These are phyloP conservation scores for Colletotrichum paranaense DNA, from an alignment of 2,329 filamentous ascomycete species.

Conservation along the genomic window DNA sequence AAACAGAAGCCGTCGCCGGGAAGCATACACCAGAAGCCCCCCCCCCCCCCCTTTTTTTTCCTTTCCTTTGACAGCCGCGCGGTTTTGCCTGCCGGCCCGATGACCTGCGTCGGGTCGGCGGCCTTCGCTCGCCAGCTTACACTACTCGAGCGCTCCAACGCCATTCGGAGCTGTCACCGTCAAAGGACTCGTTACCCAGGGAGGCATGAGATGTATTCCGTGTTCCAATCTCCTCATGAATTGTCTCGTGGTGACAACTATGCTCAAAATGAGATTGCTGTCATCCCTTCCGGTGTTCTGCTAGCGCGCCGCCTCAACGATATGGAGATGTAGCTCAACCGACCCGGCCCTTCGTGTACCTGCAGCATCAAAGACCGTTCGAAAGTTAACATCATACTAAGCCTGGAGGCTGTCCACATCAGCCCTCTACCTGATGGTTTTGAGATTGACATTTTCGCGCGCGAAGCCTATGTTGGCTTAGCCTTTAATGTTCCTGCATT, in stretches of 20 bases:
- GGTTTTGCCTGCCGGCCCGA: neutral
- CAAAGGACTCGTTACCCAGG: neutral
- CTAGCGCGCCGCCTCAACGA: neutral
- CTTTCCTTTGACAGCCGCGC: neutral
- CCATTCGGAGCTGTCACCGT: neutral
- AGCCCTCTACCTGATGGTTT: neutral
- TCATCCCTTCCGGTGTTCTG: neutral
- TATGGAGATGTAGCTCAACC: neutral
- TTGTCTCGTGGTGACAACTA: neutral
- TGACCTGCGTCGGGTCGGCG: neutral
- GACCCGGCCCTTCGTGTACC: neutral
- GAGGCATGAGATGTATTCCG: neutral
- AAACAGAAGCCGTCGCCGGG: neutral
- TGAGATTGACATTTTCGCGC: neutral
- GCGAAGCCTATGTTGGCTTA: neutral
- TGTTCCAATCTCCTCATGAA: neutral
- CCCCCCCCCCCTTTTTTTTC: no score
- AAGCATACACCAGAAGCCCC: no score
- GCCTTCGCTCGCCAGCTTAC: neutral
- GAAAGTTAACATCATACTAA: neutral
- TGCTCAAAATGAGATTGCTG: neutral
- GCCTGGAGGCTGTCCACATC: neutral
- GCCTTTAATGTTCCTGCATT: conserved; percentile 3
- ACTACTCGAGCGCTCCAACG: neutral
- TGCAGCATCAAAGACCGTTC: neutral